Conservation (phyloP, 169 alveolate species). For the Plasmodium berghei region DNA sequence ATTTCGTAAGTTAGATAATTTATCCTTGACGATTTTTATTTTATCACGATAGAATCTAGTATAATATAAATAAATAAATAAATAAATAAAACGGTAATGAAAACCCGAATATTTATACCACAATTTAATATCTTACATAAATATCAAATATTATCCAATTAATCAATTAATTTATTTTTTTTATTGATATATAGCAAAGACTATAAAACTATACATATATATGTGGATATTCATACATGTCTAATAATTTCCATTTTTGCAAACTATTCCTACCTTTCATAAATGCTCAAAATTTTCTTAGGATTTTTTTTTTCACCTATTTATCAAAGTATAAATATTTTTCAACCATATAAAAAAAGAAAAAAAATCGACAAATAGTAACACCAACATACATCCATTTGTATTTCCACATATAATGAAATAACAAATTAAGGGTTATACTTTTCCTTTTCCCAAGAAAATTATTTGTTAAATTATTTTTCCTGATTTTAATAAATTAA, state of each 20-base stretch:
- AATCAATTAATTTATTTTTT: too few species aligned
- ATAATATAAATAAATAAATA: background rate
- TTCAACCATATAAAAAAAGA: background rate
- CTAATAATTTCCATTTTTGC: too few species aligned
- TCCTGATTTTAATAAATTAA: conserved; percentile 24
- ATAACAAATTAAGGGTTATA: background rate
- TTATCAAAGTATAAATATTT: background rate
- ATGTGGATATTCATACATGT: too few species aligned
- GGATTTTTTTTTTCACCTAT: conserved; percentile 29
- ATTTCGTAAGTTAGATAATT: conserved; percentile 22
- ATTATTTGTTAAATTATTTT: conserved; percentile 4
- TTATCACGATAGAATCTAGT: conserved; percentile 47
- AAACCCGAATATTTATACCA: background rate
- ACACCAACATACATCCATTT: background rate
- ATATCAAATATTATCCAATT: too few species aligned
- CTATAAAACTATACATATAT: too few species aligned
- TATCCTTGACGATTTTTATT: conserved; percentile 24
- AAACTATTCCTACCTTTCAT: conserved; percentile 14
- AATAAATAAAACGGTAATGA: background rate
- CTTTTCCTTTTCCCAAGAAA: conserved; percentile 13
- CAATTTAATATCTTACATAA: background rate
- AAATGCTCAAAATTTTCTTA: conserved; percentile 9
- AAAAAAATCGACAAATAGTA: too few species aligned
- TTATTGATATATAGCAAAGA: too few species aligned
- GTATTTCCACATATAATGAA: background rate